Conservation (phyloP, 345 rosid genomes). For the Eucalyptus regnans region DNA sequence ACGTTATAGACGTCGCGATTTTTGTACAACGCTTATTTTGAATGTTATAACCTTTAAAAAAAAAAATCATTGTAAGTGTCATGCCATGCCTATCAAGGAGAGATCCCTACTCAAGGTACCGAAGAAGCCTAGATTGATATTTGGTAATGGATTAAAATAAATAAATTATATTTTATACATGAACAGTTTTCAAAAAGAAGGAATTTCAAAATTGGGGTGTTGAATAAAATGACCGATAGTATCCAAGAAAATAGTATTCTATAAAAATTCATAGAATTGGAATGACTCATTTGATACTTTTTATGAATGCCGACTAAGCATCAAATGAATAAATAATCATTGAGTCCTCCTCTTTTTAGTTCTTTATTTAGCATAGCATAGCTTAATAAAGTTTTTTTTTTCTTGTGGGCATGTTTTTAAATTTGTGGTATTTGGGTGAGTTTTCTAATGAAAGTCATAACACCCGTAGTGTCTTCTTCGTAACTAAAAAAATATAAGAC, state of each 20-base stretch:
- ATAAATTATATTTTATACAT: too few relatives aligned
- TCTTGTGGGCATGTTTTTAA: accelerated
- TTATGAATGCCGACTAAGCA: not conserved
- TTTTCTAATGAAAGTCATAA: not conserved
- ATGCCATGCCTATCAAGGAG: not conserved
- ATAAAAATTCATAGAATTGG: too few relatives aligned
- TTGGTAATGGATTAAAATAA: too few relatives aligned
- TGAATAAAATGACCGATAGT: not conserved
- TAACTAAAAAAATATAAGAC: accelerated
- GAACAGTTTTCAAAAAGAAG: accelerated
- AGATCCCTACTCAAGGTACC: not conserved
- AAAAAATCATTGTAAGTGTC: not conserved
- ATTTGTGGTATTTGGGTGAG: too few relatives aligned
- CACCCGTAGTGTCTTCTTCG: not conserved
- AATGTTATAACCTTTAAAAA: too few relatives aligned
- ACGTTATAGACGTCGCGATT: accelerated
- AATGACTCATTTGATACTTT: accelerated
- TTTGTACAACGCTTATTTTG: accelerated
- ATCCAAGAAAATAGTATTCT: too few relatives aligned
- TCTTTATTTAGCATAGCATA: not conserved
- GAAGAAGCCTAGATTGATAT: not conserved
- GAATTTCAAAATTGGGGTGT: not conserved
- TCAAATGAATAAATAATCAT: accelerated
- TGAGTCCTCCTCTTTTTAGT: too few relatives aligned
- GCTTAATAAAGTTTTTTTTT: not conserved